phyloP scores from a whole-genome alignment of 2,329 filamentous ascomycete genomes.

The Penicillium sp. region DNA sequence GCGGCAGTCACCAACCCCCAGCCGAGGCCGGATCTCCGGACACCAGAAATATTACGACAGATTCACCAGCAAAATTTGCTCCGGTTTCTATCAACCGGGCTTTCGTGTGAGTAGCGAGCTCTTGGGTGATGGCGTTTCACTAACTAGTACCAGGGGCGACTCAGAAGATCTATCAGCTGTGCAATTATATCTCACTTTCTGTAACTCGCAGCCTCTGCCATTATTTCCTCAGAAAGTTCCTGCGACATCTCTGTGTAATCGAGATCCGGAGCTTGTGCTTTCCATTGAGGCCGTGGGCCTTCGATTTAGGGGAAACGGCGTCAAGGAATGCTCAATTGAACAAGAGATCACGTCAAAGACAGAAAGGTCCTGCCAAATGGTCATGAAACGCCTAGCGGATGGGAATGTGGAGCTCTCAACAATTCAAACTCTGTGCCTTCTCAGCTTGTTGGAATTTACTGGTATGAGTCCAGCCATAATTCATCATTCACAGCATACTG shows the following conservation, averaged over 20 bases:
- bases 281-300: constrained; percentile 30
- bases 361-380: constrained; percentile 20
- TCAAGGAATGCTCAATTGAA: constrained; percentile 8
- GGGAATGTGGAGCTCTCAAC: constrained; percentile 36
- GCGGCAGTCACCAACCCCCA: neutral
- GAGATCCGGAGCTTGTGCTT: constrained; percentile 30
- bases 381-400: constrained; percentile 29
- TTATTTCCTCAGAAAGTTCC: constrained; percentile 26
- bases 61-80: neutral
- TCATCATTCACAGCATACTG: neutral
- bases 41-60: neutral
- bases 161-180: constrained; percentile 6
- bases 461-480: constrained; percentile 15
- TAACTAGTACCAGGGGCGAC: neutral
- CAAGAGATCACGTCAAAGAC: constrained; percentile 17
- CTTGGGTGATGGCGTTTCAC: neutral
- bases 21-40: neutral
- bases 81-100: neutral
- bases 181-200: constrained; percentile 31
- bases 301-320: constrained; percentile 23
- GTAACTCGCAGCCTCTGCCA: constrained; percentile 35
- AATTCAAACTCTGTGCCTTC: constrained; percentile 33
- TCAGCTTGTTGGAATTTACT: constrained; percentile 34
- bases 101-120: neutral
- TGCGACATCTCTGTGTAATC: constrained; percentile 11